These are phyloP conservation scores for Vinca major DNA, from an alignment of 305 asterid genomes.

Conservation along the genomic window DNA sequence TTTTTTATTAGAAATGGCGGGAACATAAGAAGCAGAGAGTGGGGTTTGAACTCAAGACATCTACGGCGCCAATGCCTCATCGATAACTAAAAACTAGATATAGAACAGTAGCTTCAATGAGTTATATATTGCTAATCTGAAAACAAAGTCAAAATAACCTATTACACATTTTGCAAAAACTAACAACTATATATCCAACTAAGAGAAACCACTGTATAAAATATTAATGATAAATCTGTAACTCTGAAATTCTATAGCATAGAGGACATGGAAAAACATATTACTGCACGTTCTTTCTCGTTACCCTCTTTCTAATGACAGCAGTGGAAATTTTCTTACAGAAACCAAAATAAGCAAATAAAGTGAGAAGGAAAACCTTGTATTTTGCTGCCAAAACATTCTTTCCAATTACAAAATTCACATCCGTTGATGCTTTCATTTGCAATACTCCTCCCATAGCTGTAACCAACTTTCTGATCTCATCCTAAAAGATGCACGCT, in stretches of 20 bases:
- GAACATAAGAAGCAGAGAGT: too few relatives aligned
- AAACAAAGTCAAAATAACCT: background rate
- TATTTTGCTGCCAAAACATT: slow-evolving; percentile 79
- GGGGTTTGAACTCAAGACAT: too few relatives aligned
- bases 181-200: background rate
- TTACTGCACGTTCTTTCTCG: background rate
- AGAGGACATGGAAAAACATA: background rate
- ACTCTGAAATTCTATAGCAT: background rate
- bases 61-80: too few relatives aligned
- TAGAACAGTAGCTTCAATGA: background rate
- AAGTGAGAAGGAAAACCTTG: slow-evolving; percentile 39
- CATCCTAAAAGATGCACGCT: slow-evolving; percentile 40
- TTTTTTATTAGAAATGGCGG: too few relatives aligned
- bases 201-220: background rate
- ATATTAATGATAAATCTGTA: background rate
- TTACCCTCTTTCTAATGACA: background rate
- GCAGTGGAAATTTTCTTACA: background rate
- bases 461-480: slow-evolving; percentile 56
- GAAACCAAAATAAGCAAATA: slow-evolving; percentile 15
- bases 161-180: background rate
- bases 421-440: slow-evolving; percentile 65
- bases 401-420: slow-evolving; percentile 81
- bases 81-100: too few relatives aligned
- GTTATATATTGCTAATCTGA: background rate
- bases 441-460: slow-evolving; percentile 89